Base-by-base conservation (phyloP, 2,329 filamentous ascomycete species). In the Hypomyces rosellus region DNA sequence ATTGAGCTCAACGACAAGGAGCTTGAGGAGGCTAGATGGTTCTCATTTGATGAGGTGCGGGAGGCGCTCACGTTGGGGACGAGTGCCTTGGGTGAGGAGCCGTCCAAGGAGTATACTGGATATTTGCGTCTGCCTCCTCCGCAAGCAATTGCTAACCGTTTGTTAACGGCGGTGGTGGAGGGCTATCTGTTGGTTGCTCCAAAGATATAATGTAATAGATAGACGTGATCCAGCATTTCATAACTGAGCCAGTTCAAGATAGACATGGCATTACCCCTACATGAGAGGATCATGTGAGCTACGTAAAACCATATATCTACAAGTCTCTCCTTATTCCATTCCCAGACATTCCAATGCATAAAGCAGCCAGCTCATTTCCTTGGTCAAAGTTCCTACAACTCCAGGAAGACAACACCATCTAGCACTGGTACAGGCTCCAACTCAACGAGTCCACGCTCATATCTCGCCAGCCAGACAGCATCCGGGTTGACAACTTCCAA, bases 1-100 rank as follows among this genome's bases (percentile, higher is more conserved):
- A 90, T 99, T 46, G 80, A 84, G 61, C 72, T 99, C 3, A 87
- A 97, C 66, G 93, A 99, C 65, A 88, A 89, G 0, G 93, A 99
- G 73, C 69, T 99, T 55, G 89, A 96, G 64, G 81, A 87, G 68
- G 93, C 93, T 3, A 86, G 82, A 66, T 99, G 93, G 93, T 92
- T 92, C 61, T 71, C 79, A 1, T 72, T 95, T 34, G 89, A 89
- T 1, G 90, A 96, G 69, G 82, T 96, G 2, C 75, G 82, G 61
- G 80, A 86, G 62, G 92, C 89, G 1, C 69, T 97, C 63, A 69
- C 71, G 50, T 72, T 79, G 8, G 86, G 88, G 0, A 58, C 82
- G 1, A 85, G 82, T 65, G 77, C 77, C 2, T 63, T 96, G 52
- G 86, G 82, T 13, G 85, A 86, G 39, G 65, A 73, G 1, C 72